A percentile compares a stretch with the other conserved stretches of the same genome.
Conservation (phyloP, 345 rosid species). For the Psidium guajava region DNA sequence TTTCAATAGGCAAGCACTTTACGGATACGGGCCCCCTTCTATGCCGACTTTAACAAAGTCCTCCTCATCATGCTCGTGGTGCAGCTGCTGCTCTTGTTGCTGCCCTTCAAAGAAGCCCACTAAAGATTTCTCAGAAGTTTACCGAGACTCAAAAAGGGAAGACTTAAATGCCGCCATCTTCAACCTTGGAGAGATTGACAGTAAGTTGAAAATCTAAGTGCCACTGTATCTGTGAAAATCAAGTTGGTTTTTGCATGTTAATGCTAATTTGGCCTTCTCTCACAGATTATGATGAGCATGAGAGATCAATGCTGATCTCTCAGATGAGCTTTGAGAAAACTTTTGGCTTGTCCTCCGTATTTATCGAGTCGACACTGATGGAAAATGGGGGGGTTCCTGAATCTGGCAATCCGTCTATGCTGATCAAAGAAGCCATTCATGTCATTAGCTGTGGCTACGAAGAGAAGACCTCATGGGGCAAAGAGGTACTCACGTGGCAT, state of each 20-base stretch:
- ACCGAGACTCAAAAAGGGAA: conserved; percentile 76
- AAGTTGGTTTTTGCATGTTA: neutral
- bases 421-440: conserved; percentile 95
- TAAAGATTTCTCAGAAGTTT: conserved; percentile 62
- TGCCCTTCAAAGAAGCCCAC: conserved; percentile 53
- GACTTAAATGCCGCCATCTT: conserved; percentile 92
- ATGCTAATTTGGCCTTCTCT: conserved; percentile 1
- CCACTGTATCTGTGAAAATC: neutral
- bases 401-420: conserved; percentile 65
- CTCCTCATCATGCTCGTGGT: conserved; percentile 53
- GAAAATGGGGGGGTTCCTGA: conserved; percentile 91
- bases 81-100: conserved; percentile 55
- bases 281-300: conserved; percentile 81
- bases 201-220: conserved; percentile 21
- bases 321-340: conserved; percentile 93
- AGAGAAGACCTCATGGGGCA: conserved; percentile 96
- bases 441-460: conserved; percentile 93
- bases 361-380: conserved; percentile 90
- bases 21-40: conserved; percentile 85
- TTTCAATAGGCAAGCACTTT: conserved; percentile 90
- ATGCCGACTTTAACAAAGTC: conserved; percentile 57
- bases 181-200: conserved; percentile 79
- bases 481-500: conserved; percentile 49
- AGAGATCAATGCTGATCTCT: conserved; percentile 90
- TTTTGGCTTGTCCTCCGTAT: conserved; percentile 86